phyloP scores from a whole-genome alignment of 1,284 basidiomycete genomes.

The Fomitopsis palustris region DNA sequence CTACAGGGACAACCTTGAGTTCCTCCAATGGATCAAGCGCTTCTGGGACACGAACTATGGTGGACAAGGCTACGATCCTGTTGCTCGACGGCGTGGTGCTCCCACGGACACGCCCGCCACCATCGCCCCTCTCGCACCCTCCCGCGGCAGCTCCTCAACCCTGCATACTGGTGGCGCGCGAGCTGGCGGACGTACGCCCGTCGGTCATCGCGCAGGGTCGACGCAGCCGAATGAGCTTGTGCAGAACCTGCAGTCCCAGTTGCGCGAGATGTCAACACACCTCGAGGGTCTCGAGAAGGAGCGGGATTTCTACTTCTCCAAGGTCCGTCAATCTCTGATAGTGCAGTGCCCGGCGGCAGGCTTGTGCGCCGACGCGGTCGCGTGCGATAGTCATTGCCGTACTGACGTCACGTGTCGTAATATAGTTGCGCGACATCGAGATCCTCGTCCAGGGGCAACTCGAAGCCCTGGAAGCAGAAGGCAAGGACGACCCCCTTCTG shows the following conservation, averaged over 20 bases:
- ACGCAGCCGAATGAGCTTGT: slow-evolving; percentile 60
- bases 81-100: slow-evolving; percentile 76
- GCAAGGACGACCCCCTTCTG: slow-evolving; percentile 67
- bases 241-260: slow-evolving; percentile 68
- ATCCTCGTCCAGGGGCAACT: slow-evolving; percentile 81
- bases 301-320: slow-evolving; percentile 97
- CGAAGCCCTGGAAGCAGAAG: slow-evolving; percentile 56
- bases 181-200: slow-evolving; percentile 65
- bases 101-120: slow-evolving; percentile 72
- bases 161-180: slow-evolving; percentile 35
- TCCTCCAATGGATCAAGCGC: slow-evolving; percentile 95
- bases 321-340: slow-evolving; percentile 51
- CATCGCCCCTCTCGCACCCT: slow-evolving; percentile 57
- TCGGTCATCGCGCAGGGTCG: slow-evolving; percentile 63
- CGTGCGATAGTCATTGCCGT: not conserved
- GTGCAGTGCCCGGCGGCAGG: not conserved
- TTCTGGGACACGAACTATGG: slow-evolving; percentile 94
- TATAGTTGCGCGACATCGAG: slow-evolving; percentile 91
- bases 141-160: slow-evolving; percentile 35
- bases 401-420: slow-evolving; percentile 7
- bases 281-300: slow-evolving; percentile 93
- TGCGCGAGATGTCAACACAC: slow-evolving; percentile 80
- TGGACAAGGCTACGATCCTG: slow-evolving; percentile 88
- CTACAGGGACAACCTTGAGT: slow-evolving; percentile 93
- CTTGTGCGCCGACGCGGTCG: not conserved